phyloP scores from a whole-genome alignment of 1,139 yeast species.

The Scheffersomyces insectosa region DNA sequence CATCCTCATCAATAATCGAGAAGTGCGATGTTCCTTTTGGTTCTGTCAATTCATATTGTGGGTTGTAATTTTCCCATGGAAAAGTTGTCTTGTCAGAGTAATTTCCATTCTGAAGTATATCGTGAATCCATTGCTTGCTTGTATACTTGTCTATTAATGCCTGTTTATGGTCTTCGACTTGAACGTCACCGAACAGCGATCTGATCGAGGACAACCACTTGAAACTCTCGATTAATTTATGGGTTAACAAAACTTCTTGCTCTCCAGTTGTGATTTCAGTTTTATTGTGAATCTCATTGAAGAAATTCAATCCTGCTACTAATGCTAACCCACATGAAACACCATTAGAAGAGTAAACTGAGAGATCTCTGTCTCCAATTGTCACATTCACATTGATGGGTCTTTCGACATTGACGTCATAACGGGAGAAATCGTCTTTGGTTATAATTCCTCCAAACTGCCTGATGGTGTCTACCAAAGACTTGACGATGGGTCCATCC shows the following conservation, averaged over 20 bases:
- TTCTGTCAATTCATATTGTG: constrained; percentile 70
- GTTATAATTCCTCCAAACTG: constrained; percentile 63
- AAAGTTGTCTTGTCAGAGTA: constrained; percentile 56
- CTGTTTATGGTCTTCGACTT: constrained; percentile 17
- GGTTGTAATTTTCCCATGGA: constrained; percentile 73
- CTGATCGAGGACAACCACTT: constrained; percentile 91
- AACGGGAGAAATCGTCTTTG: constrained; percentile 62
- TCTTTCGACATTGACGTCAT: constrained; percentile 53
- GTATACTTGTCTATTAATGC: constrained; percentile 32
- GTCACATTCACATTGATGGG: constrained; percentile 49
- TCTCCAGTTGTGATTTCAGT: constrained; percentile 4
- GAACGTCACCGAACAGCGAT: constrained; percentile 73
- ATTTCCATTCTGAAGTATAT: constrained; percentile 44
- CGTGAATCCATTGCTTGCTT: constrained; percentile 54
- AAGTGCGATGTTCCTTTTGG: constrained; percentile 91
- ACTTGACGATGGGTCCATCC: constrained; percentile 65
- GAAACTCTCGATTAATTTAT: constrained; percentile 79
- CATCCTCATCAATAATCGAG: constrained; percentile 67
- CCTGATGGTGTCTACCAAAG: constrained; percentile 48
- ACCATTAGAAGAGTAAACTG: constrained; percentile 70
- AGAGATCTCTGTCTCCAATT: constrained; percentile 42
- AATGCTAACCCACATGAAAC: constrained; percentile 85
- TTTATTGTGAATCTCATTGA: constrained; percentile 12
- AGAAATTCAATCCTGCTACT: constrained; percentile 70
- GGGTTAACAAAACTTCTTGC: constrained; percentile 56